Evolutionary conservation across 2,329 filamentous ascomycete species (phyloP), one percentile per base, ranked within the genome.

Genomic region (Cladosporium austrohemisphaericum): DNA sequence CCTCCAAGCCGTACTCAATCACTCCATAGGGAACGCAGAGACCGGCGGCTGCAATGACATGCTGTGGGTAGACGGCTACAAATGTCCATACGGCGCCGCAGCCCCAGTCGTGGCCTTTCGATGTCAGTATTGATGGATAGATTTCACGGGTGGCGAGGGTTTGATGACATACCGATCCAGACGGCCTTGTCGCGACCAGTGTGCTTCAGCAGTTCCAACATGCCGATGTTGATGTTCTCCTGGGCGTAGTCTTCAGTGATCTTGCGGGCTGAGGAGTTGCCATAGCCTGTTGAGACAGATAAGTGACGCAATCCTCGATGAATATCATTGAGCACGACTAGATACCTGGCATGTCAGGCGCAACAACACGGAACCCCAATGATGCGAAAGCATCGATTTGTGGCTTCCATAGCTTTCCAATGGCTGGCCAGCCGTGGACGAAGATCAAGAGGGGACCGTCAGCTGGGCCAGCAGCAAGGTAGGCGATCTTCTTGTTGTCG

Each of bases 51-150:
- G 55, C 68, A 6, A 62, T 55, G 46, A 62, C 66, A 5, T 60
- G 52, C 19, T 68, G 61, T 0, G 68, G 68, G 22, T 66, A 57
- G 14, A 62, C 59, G 1, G 61, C 57, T 5, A 61, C 63, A 16
- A 67, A 56, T 5, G 57, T 54, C 55, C 57, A 67, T 18, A 63
- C 57, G 3, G 67, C 55, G 9, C 61, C 65, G 14, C 60, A 62
- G 23, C 67, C 67, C 73, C 72, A 74, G 54, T 75, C 72, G 50
- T 76, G 73, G 10, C 65, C 44, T 47, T 25, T 14, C 11, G 5
- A 7, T 20, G 41, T 45, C 13, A 45, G 32, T 35, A 26, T n/a
- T n/a, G n/a, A 26, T 6, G 38, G 14, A 3, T 29, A 8, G 16
- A 25, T n/a, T 14, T 14, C n/a, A 35, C 11, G 7, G 11, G n/a